Base-by-base conservation (phyloP, 2,329 filamentous ascomycete genomes). In the Nothomitra cinnamomea region DNA sequence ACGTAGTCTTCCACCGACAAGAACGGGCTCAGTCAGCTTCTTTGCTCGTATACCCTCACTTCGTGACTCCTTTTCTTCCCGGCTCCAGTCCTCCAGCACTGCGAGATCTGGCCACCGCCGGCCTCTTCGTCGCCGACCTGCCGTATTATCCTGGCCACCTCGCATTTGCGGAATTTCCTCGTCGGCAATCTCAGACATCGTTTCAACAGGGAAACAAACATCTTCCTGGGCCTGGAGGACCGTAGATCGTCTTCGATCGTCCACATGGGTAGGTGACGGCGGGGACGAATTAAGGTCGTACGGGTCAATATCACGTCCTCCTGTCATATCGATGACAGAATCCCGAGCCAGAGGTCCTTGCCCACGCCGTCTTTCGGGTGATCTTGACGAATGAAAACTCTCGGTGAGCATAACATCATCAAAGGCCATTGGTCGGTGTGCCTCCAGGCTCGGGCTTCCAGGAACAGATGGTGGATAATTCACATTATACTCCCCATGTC, bases 21-120 rank as follows among this genome's bases (percentile, higher is more conserved):
- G 79, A 62, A 95, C 82, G 8, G 92, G 92, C 64, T 98, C 92
- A 4, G 84, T 94, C 58, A 96, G 90, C 65, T 85, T 92, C 70
- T 95, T 95, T 48, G 85, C 83, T 2, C 88, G 80, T 41, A 87
- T 79, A 53, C 85, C 86, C 55, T 92, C 87, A 53, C 79, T 90
- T 52, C 86, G 78, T 55, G 83, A 82, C 64, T 95, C 88, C 66
- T 94, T 95, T 66, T 98, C 92, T 59, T 90, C 81, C 2, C 78
- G 78, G 57, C 83, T 87, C 89, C 89, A 98, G 58, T 94, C 86
- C 56, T 95, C 87, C 10, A 98, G 70, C 3, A 86, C 79, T 1
- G 78, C 72, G 15, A 96, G 70, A 64, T 96, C 88, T 0, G 92
- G 92, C 88, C 89, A 96, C 59, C 83, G 82, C 36, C 79, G 65